Percentiles rank a stretch among this genome's conserved stretches.
These are phyloP conservation scores for Colletotrichum sp. DNA, from an alignment of 2,329 filamentous ascomycete species.

Conservation along the genomic window DNA sequence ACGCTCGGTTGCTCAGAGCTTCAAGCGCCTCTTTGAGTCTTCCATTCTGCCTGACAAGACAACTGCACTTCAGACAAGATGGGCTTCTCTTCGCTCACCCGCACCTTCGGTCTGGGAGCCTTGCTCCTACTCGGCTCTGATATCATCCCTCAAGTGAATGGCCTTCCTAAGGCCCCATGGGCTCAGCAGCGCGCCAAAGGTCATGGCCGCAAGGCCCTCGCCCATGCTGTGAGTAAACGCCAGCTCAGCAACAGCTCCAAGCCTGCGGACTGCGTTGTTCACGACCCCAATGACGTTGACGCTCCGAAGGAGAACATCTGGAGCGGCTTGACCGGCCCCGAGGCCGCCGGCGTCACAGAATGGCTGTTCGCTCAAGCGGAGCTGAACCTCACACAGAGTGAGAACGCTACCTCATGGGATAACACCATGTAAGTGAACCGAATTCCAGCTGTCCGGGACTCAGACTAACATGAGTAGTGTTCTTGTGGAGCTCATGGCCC, in stretches of 20 bases:
- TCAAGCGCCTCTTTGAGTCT: neutral
- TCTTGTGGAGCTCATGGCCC: slow-evolving; percentile 42
- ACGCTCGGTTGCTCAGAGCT: neutral
- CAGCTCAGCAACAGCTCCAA: neutral
- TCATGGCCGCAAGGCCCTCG: slow-evolving; percentile 4
- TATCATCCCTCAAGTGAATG: neutral
- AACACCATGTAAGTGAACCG: slow-evolving; percentile 34
- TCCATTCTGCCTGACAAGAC: neutral
- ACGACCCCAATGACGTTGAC: slow-evolving; percentile 19
- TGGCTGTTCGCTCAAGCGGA: slow-evolving; percentile 44
- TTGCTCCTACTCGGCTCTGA: neutral
- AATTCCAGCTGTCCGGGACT: fast-evolving
- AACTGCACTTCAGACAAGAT: neutral
- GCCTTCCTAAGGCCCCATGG: slow-evolving; percentile 5
- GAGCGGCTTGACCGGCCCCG: slow-evolving; percentile 39
- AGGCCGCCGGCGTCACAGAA: slow-evolving; percentile 39
- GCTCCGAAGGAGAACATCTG: slow-evolving; percentile 48
- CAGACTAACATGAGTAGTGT: slow-evolving; percentile 20
- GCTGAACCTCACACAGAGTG: slow-evolving; percentile 41
- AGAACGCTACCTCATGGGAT: slow-evolving; percentile 39
- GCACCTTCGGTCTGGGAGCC: neutral
- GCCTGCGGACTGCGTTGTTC: neutral
- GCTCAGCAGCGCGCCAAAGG: slow-evolving; percentile 14
- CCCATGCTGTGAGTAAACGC: slow-evolving; percentile 1
- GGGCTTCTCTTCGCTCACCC: neutral